Evolutionary conservation across 192 early-diverging fungal species (phyloP).

Genomic region (Diversispora eburnea): DNA sequence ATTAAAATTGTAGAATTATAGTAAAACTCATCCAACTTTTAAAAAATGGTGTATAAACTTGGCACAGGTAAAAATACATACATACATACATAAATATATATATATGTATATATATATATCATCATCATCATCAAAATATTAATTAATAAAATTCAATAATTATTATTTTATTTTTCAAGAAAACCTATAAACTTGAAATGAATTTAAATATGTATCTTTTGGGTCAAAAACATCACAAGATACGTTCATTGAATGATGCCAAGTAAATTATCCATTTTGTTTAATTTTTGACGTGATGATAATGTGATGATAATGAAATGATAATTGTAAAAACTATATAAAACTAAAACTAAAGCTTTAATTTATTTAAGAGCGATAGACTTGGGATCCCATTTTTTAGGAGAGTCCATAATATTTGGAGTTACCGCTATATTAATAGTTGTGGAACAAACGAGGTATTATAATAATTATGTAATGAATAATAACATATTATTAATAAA

Average conservation of each 20-base stretch:
- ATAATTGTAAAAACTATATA: not conserved
- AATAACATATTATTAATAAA: too few species aligned
- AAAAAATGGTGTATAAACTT: not conserved
- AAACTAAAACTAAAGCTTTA: too few species aligned
- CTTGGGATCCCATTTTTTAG: not conserved
- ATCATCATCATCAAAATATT: too few species aligned
- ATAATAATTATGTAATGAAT: not conserved
- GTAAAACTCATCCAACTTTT: not conserved
- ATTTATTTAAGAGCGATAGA: not conserved
- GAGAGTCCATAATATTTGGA: not conserved
- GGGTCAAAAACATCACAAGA: not conserved
- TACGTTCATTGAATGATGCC: not conserved
- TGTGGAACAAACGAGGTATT: not conserved
- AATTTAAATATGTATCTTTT: not conserved
- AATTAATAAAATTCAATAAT: not conserved
- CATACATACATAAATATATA: too few species aligned
- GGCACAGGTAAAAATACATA: not conserved
- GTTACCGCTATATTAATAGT: not conserved
- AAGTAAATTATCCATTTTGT: not conserved
- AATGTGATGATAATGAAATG: not conserved
- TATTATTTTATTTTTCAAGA: not conserved
- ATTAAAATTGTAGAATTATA: not conserved
- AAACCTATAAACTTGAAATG: not conserved
- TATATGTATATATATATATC: too few species aligned
- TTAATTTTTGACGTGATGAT: not conserved